Conservation (phyloP, 192 early-diverging fungal species). For the Coemansia sp. region DNA sequence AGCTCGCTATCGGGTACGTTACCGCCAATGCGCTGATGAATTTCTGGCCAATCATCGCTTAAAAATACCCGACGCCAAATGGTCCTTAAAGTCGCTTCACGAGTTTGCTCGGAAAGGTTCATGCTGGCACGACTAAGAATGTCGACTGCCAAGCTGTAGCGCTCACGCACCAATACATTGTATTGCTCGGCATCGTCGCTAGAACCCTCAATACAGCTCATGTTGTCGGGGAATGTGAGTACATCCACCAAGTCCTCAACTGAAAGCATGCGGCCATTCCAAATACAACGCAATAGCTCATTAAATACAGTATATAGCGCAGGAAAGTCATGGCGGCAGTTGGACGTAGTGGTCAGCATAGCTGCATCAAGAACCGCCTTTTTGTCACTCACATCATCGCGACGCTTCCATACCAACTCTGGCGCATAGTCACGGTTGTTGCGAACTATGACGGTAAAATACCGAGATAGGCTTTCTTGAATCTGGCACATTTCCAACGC, state of each 20-base stretch:
- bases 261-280: conserved; percentile 17
- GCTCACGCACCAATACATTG: conserved; percentile 17
- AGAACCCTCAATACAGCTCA: neutral
- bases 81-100: conserved; percentile 25
- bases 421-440: neutral
- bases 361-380: conserved; percentile 31
- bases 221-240: conserved; percentile 33
- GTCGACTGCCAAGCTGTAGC: conserved; percentile 32
- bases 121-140: conserved; percentile 38
- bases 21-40: conserved; percentile 10
- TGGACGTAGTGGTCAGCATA: conserved; percentile 34
- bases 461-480: conserved; percentile 18
- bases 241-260: conserved; percentile 35
- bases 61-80: conserved; percentile 49
- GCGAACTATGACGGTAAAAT: conserved; percentile 11
- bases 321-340: conserved; percentile 29
- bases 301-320: conserved; percentile 35
- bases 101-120: conserved; percentile 19
- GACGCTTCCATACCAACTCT: conserved; percentile 7
- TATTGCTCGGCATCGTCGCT: conserved; percentile 1
- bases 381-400: conserved; percentile 15
- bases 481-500: conserved; percentile 39
- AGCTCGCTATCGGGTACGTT: conserved; percentile 27
- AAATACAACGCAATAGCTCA: conserved; percentile 23
- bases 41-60: conserved; percentile 34